These are phyloP conservation scores for Penicillium lagena DNA, from an alignment of 495 filamentous ascomycete species.

Conservation along the genomic window DNA sequence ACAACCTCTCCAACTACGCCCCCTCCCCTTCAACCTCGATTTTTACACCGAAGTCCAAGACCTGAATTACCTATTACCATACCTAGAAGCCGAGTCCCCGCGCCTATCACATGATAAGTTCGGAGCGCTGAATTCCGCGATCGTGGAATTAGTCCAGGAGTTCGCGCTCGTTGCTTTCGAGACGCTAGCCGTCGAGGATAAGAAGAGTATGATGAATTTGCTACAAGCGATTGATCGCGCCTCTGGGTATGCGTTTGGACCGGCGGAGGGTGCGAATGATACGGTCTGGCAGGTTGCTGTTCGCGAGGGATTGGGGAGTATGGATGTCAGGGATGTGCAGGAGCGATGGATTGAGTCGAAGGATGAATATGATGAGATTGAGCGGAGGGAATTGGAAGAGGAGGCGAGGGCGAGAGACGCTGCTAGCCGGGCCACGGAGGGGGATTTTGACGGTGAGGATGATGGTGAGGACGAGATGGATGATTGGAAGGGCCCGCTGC, in stretches of 20 bases:
- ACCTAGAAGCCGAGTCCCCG: slow-evolving; percentile 58
- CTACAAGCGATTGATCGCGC: slow-evolving; percentile 83
- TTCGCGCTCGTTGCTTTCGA: slow-evolving; percentile 88
- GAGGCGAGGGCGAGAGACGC: slow-evolving; percentile 17
- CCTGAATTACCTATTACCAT: slow-evolving; percentile 73
- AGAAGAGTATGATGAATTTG: slow-evolving; percentile 89
- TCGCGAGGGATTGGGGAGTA: slow-evolving; percentile 70
- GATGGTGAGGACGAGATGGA: slow-evolving; percentile 31
- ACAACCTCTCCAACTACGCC: slow-evolving; percentile 75
- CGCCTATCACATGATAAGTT: slow-evolving; percentile 64
- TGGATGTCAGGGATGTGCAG: slow-evolving; percentile 84
- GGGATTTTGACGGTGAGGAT: slow-evolving; percentile 26
- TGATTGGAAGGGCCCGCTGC: slow-evolving; percentile 23
- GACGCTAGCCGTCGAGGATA: slow-evolving; percentile 92
- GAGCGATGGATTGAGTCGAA: slow-evolving; percentile 90
- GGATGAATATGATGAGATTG: slow-evolving; percentile 79
- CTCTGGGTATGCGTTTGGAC: slow-evolving; percentile 86
- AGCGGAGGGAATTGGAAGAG: slow-evolving; percentile 65
- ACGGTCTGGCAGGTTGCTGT: slow-evolving; percentile 91
- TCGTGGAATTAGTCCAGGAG: slow-evolving; percentile 78
- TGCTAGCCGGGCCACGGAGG: slow-evolving; percentile 11
- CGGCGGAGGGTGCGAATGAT: slow-evolving; percentile 88
- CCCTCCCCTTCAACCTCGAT: slow-evolving; percentile 86
- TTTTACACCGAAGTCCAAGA: slow-evolving; percentile 99
- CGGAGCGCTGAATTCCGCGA: slow-evolving; percentile 72